Base-by-base conservation (phyloP, 352 stramenopile species). In the Globisporangium spinosum region DNA sequence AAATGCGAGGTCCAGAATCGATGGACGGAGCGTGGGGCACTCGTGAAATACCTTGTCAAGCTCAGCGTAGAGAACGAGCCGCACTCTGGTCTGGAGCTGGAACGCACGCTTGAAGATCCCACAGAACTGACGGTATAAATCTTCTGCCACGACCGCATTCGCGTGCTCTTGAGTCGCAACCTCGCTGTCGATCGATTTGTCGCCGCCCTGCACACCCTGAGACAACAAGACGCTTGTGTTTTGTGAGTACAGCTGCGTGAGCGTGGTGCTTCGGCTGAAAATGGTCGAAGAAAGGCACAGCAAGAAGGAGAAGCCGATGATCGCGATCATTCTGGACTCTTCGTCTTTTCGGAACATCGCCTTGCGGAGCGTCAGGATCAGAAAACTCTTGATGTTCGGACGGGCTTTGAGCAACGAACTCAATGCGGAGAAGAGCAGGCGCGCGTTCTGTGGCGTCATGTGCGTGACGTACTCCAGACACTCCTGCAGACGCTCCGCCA, bases 341-440 rank as follows among this genome's bases (percentile, higher is more conserved):
- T 78, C 73, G 53, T 88, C 81, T 64, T 85, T 85, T 0, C 78
- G 76, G 65, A 88, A 87, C 79, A 89, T 85, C 2, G 78, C 77
- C 60, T 89, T 89, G 22, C 81, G 77, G 27, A 89, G 69, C 54
- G 78, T 84, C 49, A 88, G 57, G 43, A 89, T 72, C 0, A 88
- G 65, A 49, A 80, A 83, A 23, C 68, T 77, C 61, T 87, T 83
- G 35, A 89, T 67, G 23, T 65, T 67, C 23, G 73, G 68, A 4
- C 82, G 76, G 2, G 70, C 68, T 43, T 76, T 75, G 0, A 88
- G 58, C 64, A 88, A 32, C 43, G 77, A 72, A 2, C 70, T 74
- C 25, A 89, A 49, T 4, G 77, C 77, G 0, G 67, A 58, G 1
- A 89, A 70, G 8, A 88, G 58, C 4, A 68, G 15, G 9, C 62